phyloP scores from a whole-genome alignment of 345 rosid genomes.

The Citrus hindsii region DNA sequence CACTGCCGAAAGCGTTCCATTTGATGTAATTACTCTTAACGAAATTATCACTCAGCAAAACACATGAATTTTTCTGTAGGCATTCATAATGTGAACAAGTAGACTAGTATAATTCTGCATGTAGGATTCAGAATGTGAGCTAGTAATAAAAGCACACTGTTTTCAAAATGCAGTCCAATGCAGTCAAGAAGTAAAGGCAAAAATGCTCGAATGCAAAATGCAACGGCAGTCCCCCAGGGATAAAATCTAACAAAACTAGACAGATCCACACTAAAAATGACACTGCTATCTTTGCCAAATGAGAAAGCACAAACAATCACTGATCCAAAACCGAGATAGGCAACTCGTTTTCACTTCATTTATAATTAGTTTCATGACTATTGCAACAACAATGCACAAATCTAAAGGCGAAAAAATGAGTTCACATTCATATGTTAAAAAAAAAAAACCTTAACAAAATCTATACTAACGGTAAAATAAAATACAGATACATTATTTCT shows the following conservation, averaged over 20 bases:
- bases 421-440: not conserved
- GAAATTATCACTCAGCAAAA: not conserved
- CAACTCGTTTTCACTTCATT: not conserved
- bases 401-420: not conserved
- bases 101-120: too few species aligned
- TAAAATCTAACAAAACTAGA: not conserved
- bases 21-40: not conserved
- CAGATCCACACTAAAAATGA: not conserved
- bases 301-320: not conserved
- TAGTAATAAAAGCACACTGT: not conserved
- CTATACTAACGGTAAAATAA: not conserved
- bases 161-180: not conserved
- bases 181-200: not conserved
- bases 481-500: not conserved
- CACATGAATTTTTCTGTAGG: not conserved
- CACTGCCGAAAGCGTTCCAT: not conserved
- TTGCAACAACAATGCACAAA: not conserved
- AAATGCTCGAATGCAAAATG: not conserved
- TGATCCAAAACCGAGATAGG: not conserved
- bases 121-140: not conserved
- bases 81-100: not conserved
- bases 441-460: not conserved
- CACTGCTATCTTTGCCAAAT: not conserved
- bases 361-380: not conserved
- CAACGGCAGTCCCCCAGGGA: not conserved